Conservation (phyloP, 495 filamentous ascomycete genomes). For the Neurospora sp. region DNA sequence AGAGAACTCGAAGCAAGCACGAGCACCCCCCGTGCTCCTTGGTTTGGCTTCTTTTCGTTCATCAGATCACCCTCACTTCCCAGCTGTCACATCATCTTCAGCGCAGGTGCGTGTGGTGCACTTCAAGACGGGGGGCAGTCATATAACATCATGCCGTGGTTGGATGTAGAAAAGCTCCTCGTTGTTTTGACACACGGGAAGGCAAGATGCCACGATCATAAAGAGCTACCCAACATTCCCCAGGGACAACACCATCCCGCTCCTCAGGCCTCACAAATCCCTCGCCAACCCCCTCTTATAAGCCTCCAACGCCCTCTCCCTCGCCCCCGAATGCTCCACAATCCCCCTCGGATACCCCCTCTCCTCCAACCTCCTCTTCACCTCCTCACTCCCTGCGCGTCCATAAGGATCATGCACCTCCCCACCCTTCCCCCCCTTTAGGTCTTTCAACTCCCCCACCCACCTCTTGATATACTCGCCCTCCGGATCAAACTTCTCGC, state of each 20-base stretch:
- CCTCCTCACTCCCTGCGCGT: constrained; percentile 45
- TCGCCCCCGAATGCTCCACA: constrained; percentile 60
- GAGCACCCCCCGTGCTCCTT: not conserved
- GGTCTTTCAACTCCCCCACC: constrained; percentile 55
- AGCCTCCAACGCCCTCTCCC: constrained; percentile 55
- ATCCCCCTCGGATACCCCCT: constrained; percentile 65
- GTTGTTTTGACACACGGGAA: not conserved
- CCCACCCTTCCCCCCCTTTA: constrained; percentile 36
- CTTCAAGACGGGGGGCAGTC: not conserved
- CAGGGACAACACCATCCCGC: not conserved
- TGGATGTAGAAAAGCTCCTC: not conserved
- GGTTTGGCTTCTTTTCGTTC: not conserved
- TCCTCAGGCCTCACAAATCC: constrained; percentile 1
- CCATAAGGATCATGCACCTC: constrained; percentile 67
- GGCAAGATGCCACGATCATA: not conserved
- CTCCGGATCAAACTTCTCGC: constrained; percentile 67
- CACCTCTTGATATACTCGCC: constrained; percentile 64
- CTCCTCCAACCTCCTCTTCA: constrained; percentile 49
- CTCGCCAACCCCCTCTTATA: constrained; percentile 50
- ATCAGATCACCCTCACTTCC: not conserved
- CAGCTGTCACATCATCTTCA: not conserved
- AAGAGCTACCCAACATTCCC: not conserved
- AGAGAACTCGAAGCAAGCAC: not conserved
- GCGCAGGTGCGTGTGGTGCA: not conserved
- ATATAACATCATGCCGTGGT: not conserved